A percentile compares a stretch with the other conserved stretches of the same genome.
These are phyloP conservation scores for Apophysomyces sp. DNA, from an alignment of 371 early-diverging fungal species.

Conservation along the genomic window DNA sequence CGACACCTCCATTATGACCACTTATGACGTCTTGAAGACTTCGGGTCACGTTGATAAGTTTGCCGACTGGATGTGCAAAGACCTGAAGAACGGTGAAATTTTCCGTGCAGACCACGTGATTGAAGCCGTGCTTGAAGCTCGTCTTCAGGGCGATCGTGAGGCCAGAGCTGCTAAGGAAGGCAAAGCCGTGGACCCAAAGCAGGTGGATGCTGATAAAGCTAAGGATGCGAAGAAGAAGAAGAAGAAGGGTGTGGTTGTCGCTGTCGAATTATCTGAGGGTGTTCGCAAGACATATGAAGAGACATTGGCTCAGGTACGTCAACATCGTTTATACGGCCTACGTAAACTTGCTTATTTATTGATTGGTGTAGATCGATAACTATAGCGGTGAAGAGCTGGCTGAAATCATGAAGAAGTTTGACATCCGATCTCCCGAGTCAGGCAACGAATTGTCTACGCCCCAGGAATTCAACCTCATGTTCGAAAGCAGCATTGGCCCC, in stretches of 20 bases:
- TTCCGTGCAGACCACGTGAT: constrained; percentile 99
- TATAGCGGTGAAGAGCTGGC: constrained; percentile 87
- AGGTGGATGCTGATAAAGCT: constrained; percentile 38
- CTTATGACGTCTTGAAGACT: constrained; percentile 97
- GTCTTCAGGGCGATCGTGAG: constrained; percentile 81
- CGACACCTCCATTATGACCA: constrained; percentile 98
- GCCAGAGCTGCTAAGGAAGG: constrained; percentile 62
- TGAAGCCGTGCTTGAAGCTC: constrained; percentile 88
- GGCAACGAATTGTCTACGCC: constrained; percentile 91
- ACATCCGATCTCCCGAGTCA: constrained; percentile 92
- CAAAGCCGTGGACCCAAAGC: constrained; percentile 30
- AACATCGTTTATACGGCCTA: background rate
- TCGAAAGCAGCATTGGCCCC: constrained; percentile 97
- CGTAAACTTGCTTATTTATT: background rate
- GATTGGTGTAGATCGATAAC: constrained; percentile 80
- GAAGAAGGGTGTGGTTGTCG: constrained; percentile 68
- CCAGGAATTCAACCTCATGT: constrained; percentile 99
- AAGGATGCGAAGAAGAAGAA: constrained; percentile 70
- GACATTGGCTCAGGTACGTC: constrained; percentile 79
- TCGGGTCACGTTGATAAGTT: constrained; percentile 99
- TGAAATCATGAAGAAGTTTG: constrained; percentile 83
- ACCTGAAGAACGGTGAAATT: constrained; percentile 91
- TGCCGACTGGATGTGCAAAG: constrained; percentile 98
- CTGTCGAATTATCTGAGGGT: constrained; percentile 67
- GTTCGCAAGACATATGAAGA: constrained; percentile 74